Evolutionary conservation across 176 grass and related monocot genomes (phyloP).

Genomic region (sorghum (Sorghum bicolor)): Sorghum_bicolor_NCBIv3 NC_012872.2:3668001-3668500

Average conservation of each 20-base stretch:
- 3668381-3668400: constrained; percentile 69
- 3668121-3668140: constrained; percentile 96
- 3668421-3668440: constrained; percentile 59
- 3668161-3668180: constrained; percentile 43
- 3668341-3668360: constrained; percentile 78
- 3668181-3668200: constrained; percentile 53
- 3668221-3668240: constrained; percentile 98
- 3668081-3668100: constrained; percentile 67
- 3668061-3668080: constrained; percentile 55
- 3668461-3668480: constrained; percentile 18
- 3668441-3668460: constrained; percentile 10
- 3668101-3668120: constrained; percentile 98
- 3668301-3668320: constrained; percentile 82
- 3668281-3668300: constrained; percentile 52
- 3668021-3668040: constrained; percentile 74
- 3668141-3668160: constrained; percentile 82
- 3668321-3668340: constrained; percentile 95
- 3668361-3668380: constrained; percentile 74
- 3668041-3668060: constrained; percentile 77
- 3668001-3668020: constrained; percentile 61
- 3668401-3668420: constrained; percentile 89
- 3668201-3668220: constrained; percentile 65
- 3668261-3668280: constrained; percentile 81
- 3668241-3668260: constrained; percentile 96
- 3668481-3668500: not conserved